Conservation (phyloP, 352 stramenopile genomes). For the Blastocystis sp. region DNA sequence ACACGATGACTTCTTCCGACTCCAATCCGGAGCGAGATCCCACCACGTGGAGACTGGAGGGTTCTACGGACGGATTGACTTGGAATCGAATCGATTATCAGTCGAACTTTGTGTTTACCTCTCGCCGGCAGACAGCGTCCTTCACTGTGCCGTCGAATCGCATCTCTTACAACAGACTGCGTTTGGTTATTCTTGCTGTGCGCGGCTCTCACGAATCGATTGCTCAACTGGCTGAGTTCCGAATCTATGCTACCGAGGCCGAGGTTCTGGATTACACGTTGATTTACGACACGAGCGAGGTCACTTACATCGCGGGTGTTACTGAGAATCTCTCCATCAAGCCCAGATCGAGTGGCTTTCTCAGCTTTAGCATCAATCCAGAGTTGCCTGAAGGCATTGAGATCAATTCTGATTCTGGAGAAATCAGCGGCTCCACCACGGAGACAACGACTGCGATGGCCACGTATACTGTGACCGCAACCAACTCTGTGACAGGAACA, state of each 20-base stretch:
- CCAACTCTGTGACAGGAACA: neutral
- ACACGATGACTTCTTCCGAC: neutral
- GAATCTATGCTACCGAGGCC: neutral
- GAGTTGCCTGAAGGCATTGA: slow-evolving; percentile 13
- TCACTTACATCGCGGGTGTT: neutral
- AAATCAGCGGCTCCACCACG: slow-evolving; percentile 26
- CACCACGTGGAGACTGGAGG: slow-evolving; percentile 47
- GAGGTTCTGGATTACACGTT: neutral
- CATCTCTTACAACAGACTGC: slow-evolving; percentile 16
- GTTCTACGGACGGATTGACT: slow-evolving; percentile 35
- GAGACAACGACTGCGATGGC: neutral
- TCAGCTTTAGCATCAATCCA: slow-evolving; percentile 3
- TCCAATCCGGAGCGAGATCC: slow-evolving; percentile 41
- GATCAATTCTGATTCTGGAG: slow-evolving; percentile 36
- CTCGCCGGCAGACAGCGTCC: neutral
- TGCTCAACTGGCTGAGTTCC: slow-evolving; percentile 32
- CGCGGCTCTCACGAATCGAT: neutral
- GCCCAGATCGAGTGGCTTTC: slow-evolving; percentile 5
- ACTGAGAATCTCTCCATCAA: slow-evolving; percentile 47
- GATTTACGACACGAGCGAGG: neutral
- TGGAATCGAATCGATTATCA: slow-evolving; percentile 51
- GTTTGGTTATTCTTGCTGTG: neutral
- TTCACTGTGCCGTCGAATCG: slow-evolving; percentile 42
- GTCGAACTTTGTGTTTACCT: slow-evolving; percentile 42
- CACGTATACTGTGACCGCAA: slow-evolving; percentile 14